These are phyloP conservation scores for Huntiella savannae DNA, from an alignment of 2,329 filamentous ascomycete genomes.

Conservation along the genomic window DNA sequence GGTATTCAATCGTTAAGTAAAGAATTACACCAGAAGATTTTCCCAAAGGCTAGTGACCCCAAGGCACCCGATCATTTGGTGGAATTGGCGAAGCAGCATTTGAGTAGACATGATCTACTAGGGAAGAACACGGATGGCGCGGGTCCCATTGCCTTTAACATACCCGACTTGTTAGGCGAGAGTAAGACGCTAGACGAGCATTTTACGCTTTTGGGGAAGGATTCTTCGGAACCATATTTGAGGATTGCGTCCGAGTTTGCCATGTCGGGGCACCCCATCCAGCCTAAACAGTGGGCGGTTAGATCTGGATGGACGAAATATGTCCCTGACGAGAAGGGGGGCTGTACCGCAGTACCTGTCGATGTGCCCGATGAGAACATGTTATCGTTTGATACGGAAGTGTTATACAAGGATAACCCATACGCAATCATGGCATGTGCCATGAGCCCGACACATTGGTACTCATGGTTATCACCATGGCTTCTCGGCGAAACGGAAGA, in stretches of 20 bases:
- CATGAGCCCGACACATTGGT: slow-evolving; percentile 77
- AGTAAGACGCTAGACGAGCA: slow-evolving; percentile 67
- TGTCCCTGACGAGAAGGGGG: slow-evolving; percentile 44
- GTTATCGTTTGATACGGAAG: slow-evolving; percentile 89
- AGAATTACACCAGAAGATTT: slow-evolving; percentile 68
- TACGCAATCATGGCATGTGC: slow-evolving; percentile 97
- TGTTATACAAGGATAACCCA: slow-evolving; percentile 82
- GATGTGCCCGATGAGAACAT: slow-evolving; percentile 61
- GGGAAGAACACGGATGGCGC: slow-evolving; percentile 73
- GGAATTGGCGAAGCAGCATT: slow-evolving; percentile 61
- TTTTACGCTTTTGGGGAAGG: slow-evolving; percentile 71
- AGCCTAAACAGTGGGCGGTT: slow-evolving; percentile 52
- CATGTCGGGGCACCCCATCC: slow-evolving; percentile 35
- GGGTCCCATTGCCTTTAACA: slow-evolving; percentile 64
- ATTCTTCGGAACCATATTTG: slow-evolving; percentile 73
- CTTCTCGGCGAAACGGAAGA: slow-evolving; percentile 63
- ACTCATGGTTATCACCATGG: slow-evolving; percentile 95
- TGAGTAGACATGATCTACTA: slow-evolving; percentile 66
- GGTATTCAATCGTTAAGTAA: slow-evolving; percentile 84
- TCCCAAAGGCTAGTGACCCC: slow-evolving; percentile 38
- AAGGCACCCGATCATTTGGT: slow-evolving; percentile 46
- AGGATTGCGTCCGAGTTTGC: slow-evolving; percentile 57
- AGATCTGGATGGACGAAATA: slow-evolving; percentile 94
- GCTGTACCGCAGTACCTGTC: slow-evolving; percentile 34
- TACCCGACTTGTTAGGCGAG: slow-evolving; percentile 57